A percentile compares a stretch with the other conserved stretches of the same genome.
phyloP scores from a whole-genome alignment of 192 early-diverging fungal species.

The Geranomyces variabilis region DNA sequence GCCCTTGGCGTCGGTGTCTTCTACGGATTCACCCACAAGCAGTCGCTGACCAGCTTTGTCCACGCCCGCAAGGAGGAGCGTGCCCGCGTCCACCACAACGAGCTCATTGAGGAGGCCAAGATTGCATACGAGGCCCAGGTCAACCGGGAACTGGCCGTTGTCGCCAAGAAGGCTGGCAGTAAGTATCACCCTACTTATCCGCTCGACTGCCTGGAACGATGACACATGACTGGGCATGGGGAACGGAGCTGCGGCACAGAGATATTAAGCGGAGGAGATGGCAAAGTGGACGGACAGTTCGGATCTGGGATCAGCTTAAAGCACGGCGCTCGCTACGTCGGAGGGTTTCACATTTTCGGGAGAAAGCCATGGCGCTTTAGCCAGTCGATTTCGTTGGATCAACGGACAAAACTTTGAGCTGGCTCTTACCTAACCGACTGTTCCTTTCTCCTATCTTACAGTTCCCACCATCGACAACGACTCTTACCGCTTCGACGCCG shows the following conservation, averaged over 20 bases:
- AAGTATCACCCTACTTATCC: conserved; percentile 24
- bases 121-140: conserved; percentile 55
- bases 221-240: too few species aligned
- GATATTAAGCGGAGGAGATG: too few species aligned
- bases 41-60: conserved; percentile 46
- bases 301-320: too few species aligned
- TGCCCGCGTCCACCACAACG: conserved; percentile 36
- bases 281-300: too few species aligned
- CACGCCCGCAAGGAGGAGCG: conserved; percentile 39
- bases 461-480: conserved; percentile 53
- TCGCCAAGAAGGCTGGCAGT: conserved; percentile 50
- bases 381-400: too few species aligned
- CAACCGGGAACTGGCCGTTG: conserved; percentile 48
- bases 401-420: too few species aligned
- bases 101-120: conserved; percentile 57
- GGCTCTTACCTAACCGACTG: too few species aligned
- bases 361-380: too few species aligned
- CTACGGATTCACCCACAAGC: conserved; percentile 52
- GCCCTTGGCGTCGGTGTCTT: conserved; percentile 51
- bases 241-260: too few species aligned
- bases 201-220: too few species aligned
- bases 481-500: conserved; percentile 52
- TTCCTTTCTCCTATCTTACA: not conserved
- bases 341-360: too few species aligned
- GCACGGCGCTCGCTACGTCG: too few species aligned